Conservation (phyloP, 148 eudicot genomes). For the Salicornia ramosissima region DNA sequence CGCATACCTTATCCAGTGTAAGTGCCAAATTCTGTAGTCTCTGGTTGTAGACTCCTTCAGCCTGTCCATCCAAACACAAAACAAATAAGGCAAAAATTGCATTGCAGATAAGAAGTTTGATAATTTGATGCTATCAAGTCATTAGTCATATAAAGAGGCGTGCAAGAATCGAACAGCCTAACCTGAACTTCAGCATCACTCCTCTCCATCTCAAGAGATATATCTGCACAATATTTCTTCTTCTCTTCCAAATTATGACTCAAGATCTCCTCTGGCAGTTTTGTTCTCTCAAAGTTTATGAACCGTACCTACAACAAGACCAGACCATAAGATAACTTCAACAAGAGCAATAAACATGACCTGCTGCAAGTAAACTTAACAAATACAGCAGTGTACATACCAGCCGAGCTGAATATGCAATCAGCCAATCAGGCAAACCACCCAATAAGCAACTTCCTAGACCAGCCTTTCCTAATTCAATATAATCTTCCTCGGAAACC, state of each 20-base stretch:
- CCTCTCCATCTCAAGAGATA: constrained; percentile 67
- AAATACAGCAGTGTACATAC: constrained; percentile 34
- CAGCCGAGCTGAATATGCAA: constrained; percentile 93
- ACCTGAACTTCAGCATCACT: constrained; percentile 98
- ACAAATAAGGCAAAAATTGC: constrained; percentile 10
- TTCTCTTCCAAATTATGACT: constrained; percentile 87
- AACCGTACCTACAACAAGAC: constrained; percentile 53
- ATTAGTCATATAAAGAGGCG: background rate
- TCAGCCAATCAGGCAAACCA: constrained; percentile 93
- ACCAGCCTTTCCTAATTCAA: constrained; percentile 87
- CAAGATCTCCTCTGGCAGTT: constrained; percentile 82
- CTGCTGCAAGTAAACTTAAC: background rate
- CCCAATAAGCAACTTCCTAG: constrained; percentile 91
- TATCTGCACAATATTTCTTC: constrained; percentile 67
- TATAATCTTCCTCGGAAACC: constrained; percentile 93
- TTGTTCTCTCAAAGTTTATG: constrained; percentile 82
- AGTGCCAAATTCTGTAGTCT: constrained; percentile 98
- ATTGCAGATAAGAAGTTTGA: background rate
- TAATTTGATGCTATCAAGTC: background rate
- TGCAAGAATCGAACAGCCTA: background rate
- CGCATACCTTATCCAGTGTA: constrained; percentile 84
- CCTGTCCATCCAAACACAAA: constrained; percentile 41
- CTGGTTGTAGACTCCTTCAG: constrained; percentile 95
- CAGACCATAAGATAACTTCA: background rate
- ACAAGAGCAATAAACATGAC: background rate